Percentiles rank a stretch among this genome's conserved stretches.
These are phyloP conservation scores for Colletotrichum sp. DNA, from an alignment of 2,329 filamentous ascomycete species.

Conservation along the genomic window DNA sequence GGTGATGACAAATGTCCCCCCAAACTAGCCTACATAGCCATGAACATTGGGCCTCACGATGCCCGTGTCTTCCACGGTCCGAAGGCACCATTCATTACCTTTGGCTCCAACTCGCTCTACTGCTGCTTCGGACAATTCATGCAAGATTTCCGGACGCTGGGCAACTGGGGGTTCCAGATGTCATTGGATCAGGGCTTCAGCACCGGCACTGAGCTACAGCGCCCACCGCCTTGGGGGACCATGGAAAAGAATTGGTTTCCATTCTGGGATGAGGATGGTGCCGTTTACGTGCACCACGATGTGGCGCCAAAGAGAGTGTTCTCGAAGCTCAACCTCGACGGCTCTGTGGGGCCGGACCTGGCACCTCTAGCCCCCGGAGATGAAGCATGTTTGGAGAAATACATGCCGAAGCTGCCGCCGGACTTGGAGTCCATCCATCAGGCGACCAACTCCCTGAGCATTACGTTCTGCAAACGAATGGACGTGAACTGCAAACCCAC, in stretches of 20 bases:
- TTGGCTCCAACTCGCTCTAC: slow-evolving; percentile 58
- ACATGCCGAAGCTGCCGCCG: slow-evolving; percentile 43
- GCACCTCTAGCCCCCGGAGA: slow-evolving; percentile 44
- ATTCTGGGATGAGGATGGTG: slow-evolving; percentile 58
- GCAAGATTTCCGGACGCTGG: slow-evolving; percentile 55
- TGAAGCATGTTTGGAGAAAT: slow-evolving; percentile 47
- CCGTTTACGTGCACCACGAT: slow-evolving; percentile 59
- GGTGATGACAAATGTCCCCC: slow-evolving; percentile 45
- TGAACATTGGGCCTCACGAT: slow-evolving; percentile 61
- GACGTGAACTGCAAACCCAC: slow-evolving; percentile 47
- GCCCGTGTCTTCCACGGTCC: slow-evolving; percentile 63
- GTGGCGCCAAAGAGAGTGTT: slow-evolving; percentile 54
- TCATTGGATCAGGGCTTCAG: slow-evolving; percentile 38
- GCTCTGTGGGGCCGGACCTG: slow-evolving; percentile 51
- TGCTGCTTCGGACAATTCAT: slow-evolving; percentile 64
- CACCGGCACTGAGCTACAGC: slow-evolving; percentile 53
- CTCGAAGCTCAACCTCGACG: slow-evolving; percentile 47
- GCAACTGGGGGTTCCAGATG: slow-evolving; percentile 44
- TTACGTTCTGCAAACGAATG: slow-evolving; percentile 57
- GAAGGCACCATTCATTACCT: slow-evolving; percentile 52
- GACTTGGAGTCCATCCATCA: slow-evolving; percentile 58
- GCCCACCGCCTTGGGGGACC: slow-evolving; percentile 45
- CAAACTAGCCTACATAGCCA: slow-evolving; percentile 42
- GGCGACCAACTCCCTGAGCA: slow-evolving; percentile 60
- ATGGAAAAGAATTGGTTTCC: slow-evolving; percentile 69